phyloP scores from a whole-genome alignment of 371 early-diverging fungal species.

The Basidiobolus heterosporus region DNA sequence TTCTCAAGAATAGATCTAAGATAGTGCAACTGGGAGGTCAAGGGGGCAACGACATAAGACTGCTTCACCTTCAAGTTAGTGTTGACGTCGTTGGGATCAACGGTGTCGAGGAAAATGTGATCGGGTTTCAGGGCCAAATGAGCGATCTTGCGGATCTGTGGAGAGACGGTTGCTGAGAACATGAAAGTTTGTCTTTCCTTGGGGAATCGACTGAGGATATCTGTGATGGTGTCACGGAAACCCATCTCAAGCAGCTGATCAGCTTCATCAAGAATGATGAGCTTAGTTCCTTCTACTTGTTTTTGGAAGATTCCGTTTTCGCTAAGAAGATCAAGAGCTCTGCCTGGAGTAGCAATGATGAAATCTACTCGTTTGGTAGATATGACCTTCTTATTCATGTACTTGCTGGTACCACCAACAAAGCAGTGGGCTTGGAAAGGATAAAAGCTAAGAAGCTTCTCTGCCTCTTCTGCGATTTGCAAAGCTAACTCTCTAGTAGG shows the following conservation, averaged over 20 bases:
- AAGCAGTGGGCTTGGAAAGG: conserved; percentile 56
- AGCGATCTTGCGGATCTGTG: conserved; percentile 69
- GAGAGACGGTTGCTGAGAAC: conserved; percentile 93
- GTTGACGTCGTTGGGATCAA: conserved; percentile 66
- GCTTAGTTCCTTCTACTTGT: conserved; percentile 37
- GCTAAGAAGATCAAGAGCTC: conserved; percentile 70
- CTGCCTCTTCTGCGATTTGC: conserved; percentile 82
- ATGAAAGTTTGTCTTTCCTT: conserved; percentile 83
- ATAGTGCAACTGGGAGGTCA: conserved; percentile 33
- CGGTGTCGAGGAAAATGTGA: conserved; percentile 63
- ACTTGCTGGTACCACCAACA: conserved; percentile 78
- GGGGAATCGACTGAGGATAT: conserved; percentile 64
- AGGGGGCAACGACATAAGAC: conserved; percentile 45
- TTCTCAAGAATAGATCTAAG: conserved; percentile 42
- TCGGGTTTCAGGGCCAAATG: conserved; percentile 37
- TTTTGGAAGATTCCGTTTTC: conserved; percentile 34
- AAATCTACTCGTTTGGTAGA: conserved; percentile 56
- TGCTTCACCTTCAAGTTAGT: conserved; percentile 64
- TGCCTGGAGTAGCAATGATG: conserved; percentile 91
- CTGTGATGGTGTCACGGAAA: conserved; percentile 81
- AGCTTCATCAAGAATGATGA: conserved; percentile 84
- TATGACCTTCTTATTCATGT: conserved; percentile 38
- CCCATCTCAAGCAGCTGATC: conserved; percentile 97
- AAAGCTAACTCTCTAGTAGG: conserved; percentile 96
- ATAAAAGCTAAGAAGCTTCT: conserved; percentile 37